Evolutionary conservation across 192 early-diverging fungal genomes (phyloP), one percentile per base, ranked within the genome.

Genomic region (Coemansia sp.): DNA sequence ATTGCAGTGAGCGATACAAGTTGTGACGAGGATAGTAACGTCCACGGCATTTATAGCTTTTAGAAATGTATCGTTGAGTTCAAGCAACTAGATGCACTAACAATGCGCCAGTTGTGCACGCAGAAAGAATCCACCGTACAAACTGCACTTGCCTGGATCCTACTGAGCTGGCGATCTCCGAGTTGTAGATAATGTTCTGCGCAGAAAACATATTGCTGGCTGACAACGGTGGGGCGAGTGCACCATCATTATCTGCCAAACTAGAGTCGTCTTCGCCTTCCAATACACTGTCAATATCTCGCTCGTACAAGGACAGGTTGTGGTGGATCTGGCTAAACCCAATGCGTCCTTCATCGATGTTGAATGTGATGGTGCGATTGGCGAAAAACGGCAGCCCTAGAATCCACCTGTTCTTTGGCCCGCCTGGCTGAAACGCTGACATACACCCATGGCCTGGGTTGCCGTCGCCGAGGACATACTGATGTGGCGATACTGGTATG

Each of bases 371-470:
- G 4, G 70, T 82, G 54, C 62, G 74, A 62, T 77, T 77, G 8
- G 68, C 62, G 60, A 82, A 77, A 32, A 82, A 73, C 0, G 79
- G 79, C 25, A 82, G 64, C 5, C 79, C 79, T 47, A 82, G 58
- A 3, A 77, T 65, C 79, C 79, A 82, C 58, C 73, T 77, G 65
- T 77, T 63, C 8, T 70, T 64, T 5, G 70, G 67, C 4, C 79
- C 71, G 6, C 79, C 79, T 2, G 67, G 71, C 59, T 77, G 79
- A 60, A 82, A 82, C 2, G 79, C 79, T 25, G 79, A 77, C 74
- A 82, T 77, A 41, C 79, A 82, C 0, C 79, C 78, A 66, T 81
- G 78, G 0, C 29, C 53, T 12, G 74, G 59, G 12, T 37, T 58
- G 5, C 74, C 79, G 37, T 82, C 74, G 2, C 74, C 74, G 1